Evolutionary conservation across 2,329 filamentous ascomycete genomes (phyloP).

Genomic region (Botrytis tulipae): DNA sequence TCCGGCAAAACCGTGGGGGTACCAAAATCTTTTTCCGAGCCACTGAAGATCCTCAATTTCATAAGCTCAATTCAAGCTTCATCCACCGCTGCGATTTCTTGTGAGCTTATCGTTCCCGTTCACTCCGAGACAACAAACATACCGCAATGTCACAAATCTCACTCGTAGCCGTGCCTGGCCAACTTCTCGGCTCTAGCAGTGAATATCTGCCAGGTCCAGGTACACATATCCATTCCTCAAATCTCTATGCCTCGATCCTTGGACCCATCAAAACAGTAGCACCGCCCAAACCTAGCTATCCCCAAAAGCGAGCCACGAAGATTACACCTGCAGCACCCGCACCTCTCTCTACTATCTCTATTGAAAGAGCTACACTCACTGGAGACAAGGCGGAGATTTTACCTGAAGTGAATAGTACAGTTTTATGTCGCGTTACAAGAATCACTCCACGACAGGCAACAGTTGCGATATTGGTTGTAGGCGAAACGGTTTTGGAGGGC

Average conservation of each 20-base stretch:
- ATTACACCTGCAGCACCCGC: slow-evolving; percentile 48
- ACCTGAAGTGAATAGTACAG: slow-evolving; percentile 75
- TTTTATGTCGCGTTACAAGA: slow-evolving; percentile 82
- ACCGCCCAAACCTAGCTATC: slow-evolving; percentile 43
- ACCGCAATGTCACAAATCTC: slow-evolving; percentile 30
- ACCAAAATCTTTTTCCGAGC: slow-evolving; percentile 13
- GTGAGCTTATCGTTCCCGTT: neutral
- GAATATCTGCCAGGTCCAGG: slow-evolving; percentile 74
- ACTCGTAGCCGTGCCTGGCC: slow-evolving; percentile 72
- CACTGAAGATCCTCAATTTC: slow-evolving; percentile 5
- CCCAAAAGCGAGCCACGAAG: slow-evolving; percentile 59
- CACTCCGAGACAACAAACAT: slow-evolving; percentile 1
- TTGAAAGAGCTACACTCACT: slow-evolving; percentile 41
- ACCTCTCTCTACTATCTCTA: slow-evolving; percentile 54
- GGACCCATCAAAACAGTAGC: slow-evolving; percentile 62
- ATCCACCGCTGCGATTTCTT: neutral
- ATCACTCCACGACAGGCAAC: slow-evolving; percentile 82
- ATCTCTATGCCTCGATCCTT: slow-evolving; percentile 79
- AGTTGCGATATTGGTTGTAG: slow-evolving; percentile 81
- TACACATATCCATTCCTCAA: slow-evolving; percentile 74
- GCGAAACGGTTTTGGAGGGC: slow-evolving; percentile 67
- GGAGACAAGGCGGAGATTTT: slow-evolving; percentile 64
- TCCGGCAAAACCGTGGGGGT: slow-evolving; percentile 16
- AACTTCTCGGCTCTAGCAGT: slow-evolving; percentile 66
- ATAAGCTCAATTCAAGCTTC: neutral